phyloP scores from a whole-genome alignment of 2,329 filamentous ascomycete species.

The Calonectria hawksworthii region DNA sequence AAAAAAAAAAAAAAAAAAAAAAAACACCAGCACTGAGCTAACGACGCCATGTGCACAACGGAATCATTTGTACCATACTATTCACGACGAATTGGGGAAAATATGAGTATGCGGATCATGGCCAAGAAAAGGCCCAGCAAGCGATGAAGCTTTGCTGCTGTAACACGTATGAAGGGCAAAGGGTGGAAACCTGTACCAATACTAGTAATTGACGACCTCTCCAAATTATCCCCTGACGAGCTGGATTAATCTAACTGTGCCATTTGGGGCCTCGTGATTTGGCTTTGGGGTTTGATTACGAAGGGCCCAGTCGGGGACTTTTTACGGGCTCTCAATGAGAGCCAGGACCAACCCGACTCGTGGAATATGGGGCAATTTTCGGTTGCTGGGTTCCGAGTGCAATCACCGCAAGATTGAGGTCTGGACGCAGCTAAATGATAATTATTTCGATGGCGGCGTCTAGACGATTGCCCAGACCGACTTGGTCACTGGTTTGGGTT shows the following conservation, averaged over 20 bases:
- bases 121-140: background rate
- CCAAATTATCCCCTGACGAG: background rate
- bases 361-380: conserved; percentile 11
- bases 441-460: background rate
- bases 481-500: background rate
- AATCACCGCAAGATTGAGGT: conserved; percentile 25
- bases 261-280: conserved; percentile 8
- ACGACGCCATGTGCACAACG: conserved; percentile 14
- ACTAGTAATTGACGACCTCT: conserved; percentile 11
- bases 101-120: background rate
- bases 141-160: background rate
- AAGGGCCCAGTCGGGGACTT: background rate
- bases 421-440: conserved; percentile 4
- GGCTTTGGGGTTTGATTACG: background rate
- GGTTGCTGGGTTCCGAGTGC: background rate
- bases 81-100: conserved; percentile 18
- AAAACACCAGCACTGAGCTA: conserved; percentile 4
- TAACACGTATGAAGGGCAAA: conserved; percentile 8
- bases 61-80: conserved; percentile 24
- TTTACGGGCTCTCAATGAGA: background rate
- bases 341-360: background rate
- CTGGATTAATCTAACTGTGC: background rate
- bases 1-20: background rate
- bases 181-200: background rate
- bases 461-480: background rate